Conservation (phyloP, 2,329 filamentous ascomycete species). For the Rutstroemia sydowiana region DNA sequence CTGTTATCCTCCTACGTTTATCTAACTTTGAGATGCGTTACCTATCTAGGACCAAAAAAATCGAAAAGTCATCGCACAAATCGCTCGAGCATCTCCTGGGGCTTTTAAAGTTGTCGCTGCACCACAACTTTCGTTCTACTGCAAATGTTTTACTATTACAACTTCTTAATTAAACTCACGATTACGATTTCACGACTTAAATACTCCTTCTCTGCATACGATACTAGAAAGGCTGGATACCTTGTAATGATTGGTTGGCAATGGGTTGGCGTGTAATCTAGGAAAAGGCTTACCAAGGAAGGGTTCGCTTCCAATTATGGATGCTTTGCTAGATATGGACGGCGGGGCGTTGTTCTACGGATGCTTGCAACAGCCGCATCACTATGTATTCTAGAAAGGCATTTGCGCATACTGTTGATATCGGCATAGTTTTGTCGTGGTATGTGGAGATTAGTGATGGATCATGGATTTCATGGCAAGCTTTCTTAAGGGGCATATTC, state of each 20-base stretch:
- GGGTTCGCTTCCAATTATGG: too few species aligned
- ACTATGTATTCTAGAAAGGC: too few species aligned
- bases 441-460: too few species aligned
- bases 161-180: not conserved
- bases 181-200: not conserved
- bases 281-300: not conserved
- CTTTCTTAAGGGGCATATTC: too few species aligned
- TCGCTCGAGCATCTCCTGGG: constrained; percentile 5
- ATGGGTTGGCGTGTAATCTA: not conserved
- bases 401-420: not conserved
- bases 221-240: not conserved
- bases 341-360: not conserved
- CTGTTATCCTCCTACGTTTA: not conserved
- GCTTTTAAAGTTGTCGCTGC: not conserved
- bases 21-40: constrained; percentile 6
- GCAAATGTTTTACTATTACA: not conserved
- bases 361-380: not conserved
- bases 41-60: constrained; percentile 5
- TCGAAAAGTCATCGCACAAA: constrained; percentile 1
- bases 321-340: not conserved
- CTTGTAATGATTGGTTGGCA: constrained; percentile 2
- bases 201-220: not conserved
- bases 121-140: not conserved
- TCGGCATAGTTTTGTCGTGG: not conserved
- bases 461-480: too few species aligned